Base-by-base conservation (phyloP, 2,329 filamentous ascomycete species). In the Cladophialophora bantiana region DNA sequence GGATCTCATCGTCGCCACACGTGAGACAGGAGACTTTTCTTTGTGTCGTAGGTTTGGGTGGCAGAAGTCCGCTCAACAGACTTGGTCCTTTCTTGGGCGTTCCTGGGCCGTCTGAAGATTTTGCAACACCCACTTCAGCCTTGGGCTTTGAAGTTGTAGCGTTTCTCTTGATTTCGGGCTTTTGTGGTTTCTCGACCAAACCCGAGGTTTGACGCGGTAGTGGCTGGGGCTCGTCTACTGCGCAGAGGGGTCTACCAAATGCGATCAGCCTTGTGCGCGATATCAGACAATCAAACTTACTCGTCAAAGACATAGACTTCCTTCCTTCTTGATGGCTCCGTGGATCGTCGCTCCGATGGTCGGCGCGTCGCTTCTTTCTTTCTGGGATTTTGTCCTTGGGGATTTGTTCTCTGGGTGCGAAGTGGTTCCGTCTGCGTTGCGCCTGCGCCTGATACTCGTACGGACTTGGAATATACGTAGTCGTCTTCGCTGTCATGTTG, bases 1-100 rank as follows among this genome's bases (percentile, higher is more conserved):
- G 86, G 2, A 90, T 80, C 68, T 92, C 88, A 69, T 91, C 89
- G 45, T 83, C 83, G 74, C 89, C 80, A 75, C 93, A 96, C 31
- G 86, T 87, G 56, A 93, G 81, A 73, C 93, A 96, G 73, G 90
- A 85, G 53, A 90, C 84, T 66, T 89, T 93, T 72, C 57, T 65
- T 54, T 38, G 62, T 12, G 54, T 56, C 73, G 66, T 72, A 9
- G 59, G 65, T 12, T 62, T 65, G 18, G 66, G 60, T 6, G 48
- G 32, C 15, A 72, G 65, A 31, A 74, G 54, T 12, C 62, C 57
- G 34, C 65, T 56, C 20, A 72, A 67, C 7, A 70, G 20, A 55
- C 42, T 53, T 10, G 59, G 31, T 20, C 56, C 55, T 48, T 64
- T 71, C 34, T 52, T 62, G 18, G 60, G 35, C 38, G 53, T 31